phyloP scores from a whole-genome alignment of 2,329 filamentous ascomycete genomes.

The Colletotrichum lentis region DNA sequence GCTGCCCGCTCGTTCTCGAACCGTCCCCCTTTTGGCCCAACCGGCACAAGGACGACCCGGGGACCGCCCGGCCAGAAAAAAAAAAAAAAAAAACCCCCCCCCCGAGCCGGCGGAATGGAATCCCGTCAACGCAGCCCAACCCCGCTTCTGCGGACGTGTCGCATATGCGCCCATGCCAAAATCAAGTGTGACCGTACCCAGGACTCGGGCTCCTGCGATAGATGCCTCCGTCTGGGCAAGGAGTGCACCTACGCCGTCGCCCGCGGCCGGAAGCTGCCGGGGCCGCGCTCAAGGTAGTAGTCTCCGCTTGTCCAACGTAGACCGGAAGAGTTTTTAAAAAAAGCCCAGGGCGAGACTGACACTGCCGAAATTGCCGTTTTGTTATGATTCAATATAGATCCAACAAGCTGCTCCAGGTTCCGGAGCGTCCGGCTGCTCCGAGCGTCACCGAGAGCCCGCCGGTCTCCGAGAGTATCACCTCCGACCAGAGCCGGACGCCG shows the following conservation, averaged over 20 bases:
- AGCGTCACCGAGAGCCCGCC: constrained; percentile 18
- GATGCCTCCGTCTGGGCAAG: constrained; percentile 47
- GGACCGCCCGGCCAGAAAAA: too few species aligned
- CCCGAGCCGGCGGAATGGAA: constrained; percentile 11
- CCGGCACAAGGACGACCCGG: not conserved
- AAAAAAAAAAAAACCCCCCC: too few species aligned
- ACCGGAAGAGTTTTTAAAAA: too few species aligned
- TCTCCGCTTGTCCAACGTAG: not conserved
- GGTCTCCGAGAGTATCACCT: constrained; percentile 19
- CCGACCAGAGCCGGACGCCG: constrained; percentile 8
- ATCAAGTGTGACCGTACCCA: constrained; percentile 49
- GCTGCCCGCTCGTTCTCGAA: not conserved
- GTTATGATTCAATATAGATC: not conserved
- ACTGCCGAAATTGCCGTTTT: too few species aligned
- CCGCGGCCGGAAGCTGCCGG: constrained; percentile 40
- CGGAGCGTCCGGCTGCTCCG: constrained; percentile 11
- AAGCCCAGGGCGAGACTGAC: constrained; percentile 5
- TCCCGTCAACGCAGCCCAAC: constrained; percentile 31
- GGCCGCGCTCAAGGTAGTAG: constrained; percentile 32
- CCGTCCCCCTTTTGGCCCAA: not conserved
- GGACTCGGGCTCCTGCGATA: constrained; percentile 46
- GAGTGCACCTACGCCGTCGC: constrained; percentile 46
- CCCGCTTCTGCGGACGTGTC: constrained; percentile 45
- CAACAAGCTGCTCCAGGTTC: constrained; percentile 22
- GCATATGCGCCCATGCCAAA: constrained; percentile 49